Evolutionary conservation across 768 basidiomycete species (phyloP).

Genomic region (Termitomyces sp.): DNA sequence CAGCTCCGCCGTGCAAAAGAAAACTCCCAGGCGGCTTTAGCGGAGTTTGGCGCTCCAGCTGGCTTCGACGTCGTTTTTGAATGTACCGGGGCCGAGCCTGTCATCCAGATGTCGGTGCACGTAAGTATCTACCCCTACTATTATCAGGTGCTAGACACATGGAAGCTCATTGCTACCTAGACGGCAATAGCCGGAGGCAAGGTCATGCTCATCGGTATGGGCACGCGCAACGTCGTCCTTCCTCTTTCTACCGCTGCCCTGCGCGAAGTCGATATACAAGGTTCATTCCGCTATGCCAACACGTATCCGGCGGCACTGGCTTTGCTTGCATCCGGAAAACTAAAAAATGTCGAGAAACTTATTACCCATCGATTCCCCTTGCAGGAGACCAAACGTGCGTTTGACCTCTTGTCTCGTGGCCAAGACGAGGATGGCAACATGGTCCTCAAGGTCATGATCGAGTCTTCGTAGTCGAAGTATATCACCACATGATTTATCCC

Average conservation of each 20-base stretch:
- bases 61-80: constrained; percentile 95
- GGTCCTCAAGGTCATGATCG: constrained; percentile 89
- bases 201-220: constrained; percentile 96
- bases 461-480: constrained; percentile 22
- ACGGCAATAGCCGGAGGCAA: constrained; percentile 80
- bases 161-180: constrained; percentile 30
- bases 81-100: constrained; percentile 90
- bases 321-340: constrained; percentile 63
- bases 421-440: constrained; percentile 73
- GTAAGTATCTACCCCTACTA: constrained; percentile 42
- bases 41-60: constrained; percentile 52
- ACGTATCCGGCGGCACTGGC: constrained; percentile 85
- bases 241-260: constrained; percentile 81
- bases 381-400: constrained; percentile 63
- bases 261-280: constrained; percentile 89
- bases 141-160: not conserved
- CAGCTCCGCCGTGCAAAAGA: constrained; percentile 57
- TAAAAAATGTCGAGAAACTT: constrained; percentile 63
- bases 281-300: constrained; percentile 87
- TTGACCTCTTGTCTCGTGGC: constrained; percentile 75
- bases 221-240: constrained; percentile 71
- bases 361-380: constrained; percentile 75
- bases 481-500: not conserved
- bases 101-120: constrained; percentile 86
- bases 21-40: constrained; percentile 42